Evolutionary conservation across 2,329 filamentous ascomycete species (phyloP).

Genomic region (Colletotrichum theobromicola): DNA sequence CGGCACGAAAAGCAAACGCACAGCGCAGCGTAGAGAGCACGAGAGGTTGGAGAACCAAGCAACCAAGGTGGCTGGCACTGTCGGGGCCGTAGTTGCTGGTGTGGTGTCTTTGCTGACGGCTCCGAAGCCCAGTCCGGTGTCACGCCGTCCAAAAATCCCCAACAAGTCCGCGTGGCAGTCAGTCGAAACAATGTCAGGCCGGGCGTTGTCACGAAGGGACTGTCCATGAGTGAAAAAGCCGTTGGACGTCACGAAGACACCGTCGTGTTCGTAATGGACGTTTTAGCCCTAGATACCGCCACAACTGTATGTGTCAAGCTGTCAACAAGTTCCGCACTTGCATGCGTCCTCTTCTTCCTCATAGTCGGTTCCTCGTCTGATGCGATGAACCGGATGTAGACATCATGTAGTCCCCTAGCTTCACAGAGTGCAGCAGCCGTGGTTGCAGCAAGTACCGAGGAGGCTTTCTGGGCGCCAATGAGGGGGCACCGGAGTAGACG

Average conservation of each 20-base stretch:
- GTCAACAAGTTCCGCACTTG: not conserved
- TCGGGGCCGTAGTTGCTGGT: not conserved
- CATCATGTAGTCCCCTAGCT: not conserved
- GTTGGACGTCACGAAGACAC: not conserved
- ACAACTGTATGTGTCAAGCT: conserved; percentile 3
- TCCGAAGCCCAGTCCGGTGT: not conserved
- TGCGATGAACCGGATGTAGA: not conserved
- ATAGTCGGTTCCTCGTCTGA: not conserved
- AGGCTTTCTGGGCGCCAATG: not conserved
- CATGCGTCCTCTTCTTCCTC: not conserved
- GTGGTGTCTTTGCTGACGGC: not conserved
- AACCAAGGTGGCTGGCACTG: conserved; percentile 5
- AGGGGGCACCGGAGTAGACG: not conserved
- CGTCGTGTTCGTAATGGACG: not conserved
- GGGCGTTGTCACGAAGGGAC: not conserved
- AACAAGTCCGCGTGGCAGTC: not conserved
- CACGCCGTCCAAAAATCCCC: not conserved
- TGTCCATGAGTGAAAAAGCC: not conserved
- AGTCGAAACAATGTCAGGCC: not conserved
- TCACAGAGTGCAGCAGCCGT: not conserved
- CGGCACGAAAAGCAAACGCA: not conserved
- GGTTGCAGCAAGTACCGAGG: not conserved
- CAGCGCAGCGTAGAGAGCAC: not conserved
- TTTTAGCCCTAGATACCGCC: not conserved
- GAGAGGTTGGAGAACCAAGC: not conserved